Base-by-base conservation (phyloP, 1,284 basidiomycete genomes). In the Moesziomyces parantarcticus region DNA sequence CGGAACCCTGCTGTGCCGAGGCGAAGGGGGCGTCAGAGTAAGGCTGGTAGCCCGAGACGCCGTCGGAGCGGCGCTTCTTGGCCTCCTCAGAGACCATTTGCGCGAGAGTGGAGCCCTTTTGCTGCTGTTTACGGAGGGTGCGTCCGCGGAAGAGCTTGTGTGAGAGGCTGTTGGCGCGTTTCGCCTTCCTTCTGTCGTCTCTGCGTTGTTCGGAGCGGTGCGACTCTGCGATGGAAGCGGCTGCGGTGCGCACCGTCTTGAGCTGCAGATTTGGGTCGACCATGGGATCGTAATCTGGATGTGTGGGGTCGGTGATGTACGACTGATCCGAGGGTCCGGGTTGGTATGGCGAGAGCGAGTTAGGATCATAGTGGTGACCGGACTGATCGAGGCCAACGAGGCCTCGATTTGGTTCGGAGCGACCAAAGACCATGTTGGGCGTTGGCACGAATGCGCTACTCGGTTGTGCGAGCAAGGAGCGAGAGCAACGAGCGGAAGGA, bases 261-360 rank as follows among this genome's bases (percentile, higher is more conserved):
- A 80, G 74, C 61, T 80, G 78, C 11, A 79, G 72, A 32, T 79
- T 75, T 25, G 78, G 78, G 41, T 80, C 78, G 13, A 80, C 71
- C 55, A 74, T 72, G 8, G 78, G 78, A 39, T 79, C 78, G 52
- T 80, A 80, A 43, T 80, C 77, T 21, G 77, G 77, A 61, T 80
- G 77, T 3, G 72, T 65, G 1, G 78, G 78, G 26, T 80, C 78
- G 10, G 75, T 77, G 50, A 80, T 45, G 56, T 74, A 76, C 11
- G 61, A 34, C 20, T 69, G 55, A 32, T 63, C 57, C 0, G 64
- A 46, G 2, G 78, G 78, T 3, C 78, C 78, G 9, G 50, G 18
- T 18, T 73, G 64, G 50, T 80, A 80, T 3, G 78, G 76, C 1
- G 42, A 26, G 13, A 55, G 43, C 14, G 69, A 64, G 56, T 80